Evolutionary conservation across 495 filamentous ascomycete species (phyloP), one percentile per base, ranked within the genome.

Genomic region (Penicillium silybi): DNA sequence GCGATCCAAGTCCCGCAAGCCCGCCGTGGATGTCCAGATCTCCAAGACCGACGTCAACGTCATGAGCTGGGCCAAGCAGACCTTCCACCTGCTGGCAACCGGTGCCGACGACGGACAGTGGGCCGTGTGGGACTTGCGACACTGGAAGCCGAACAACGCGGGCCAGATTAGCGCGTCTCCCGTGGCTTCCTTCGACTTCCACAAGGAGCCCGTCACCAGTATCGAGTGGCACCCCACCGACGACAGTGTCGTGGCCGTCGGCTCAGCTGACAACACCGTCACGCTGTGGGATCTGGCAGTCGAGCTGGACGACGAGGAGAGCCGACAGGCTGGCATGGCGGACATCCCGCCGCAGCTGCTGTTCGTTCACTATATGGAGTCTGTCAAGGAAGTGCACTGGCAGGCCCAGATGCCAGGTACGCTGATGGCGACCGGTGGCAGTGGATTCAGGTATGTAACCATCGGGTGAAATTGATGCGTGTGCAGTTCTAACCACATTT

Each of bases 161-260:
- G 56, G 62, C 9, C 72, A 69, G 50, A 69, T 65, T 44, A 62
- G 41, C 20, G 81, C 88, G 1, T 82, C 80, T 11, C 87, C 91
- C 4, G 88, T 96, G 2, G 93, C 93, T 2, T 85, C 84, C 27
- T 98, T 97, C 70, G 80, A 84, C 58, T 97, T 95, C 77, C 93
- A 98, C 73, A 89, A 88, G 68, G 88, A 96, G 68, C 92, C 95
- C 53, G 89, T 98, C 62, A 97, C 93, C 15, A 90, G 87, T 64
- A 79, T 98, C 19, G 92, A 98, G 71, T 98, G 95, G 91, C 92
- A 98, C 70, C 93, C 93, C 15, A 88, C 87, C 3, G 93, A 98
- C 57, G 92, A 98, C 71, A 90, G 85, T 67, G 92, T 97, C 50
- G 84, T 98, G 15, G 88, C 89, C 6, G 90, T 97, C 17, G 92